phyloP scores from a whole-genome alignment of 768 basidiomycete species.

The Naganishia onofrii region DNA sequence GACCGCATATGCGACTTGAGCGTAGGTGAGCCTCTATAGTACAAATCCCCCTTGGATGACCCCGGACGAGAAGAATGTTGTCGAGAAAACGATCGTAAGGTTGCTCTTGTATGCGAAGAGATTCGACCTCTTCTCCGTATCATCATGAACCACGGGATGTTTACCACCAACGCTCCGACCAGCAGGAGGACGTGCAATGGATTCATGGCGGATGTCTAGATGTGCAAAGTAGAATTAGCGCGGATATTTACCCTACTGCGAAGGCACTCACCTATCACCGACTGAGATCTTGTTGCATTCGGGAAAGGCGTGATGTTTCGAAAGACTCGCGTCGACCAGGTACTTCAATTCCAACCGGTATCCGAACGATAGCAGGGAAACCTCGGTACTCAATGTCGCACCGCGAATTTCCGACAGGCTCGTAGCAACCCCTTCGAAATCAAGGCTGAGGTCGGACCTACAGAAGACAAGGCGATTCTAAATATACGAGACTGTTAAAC shows the following conservation, averaged over 20 bases:
- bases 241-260: not conserved
- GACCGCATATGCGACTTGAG: constrained; percentile 13
- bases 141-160: constrained; percentile 21
- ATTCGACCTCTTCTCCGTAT: constrained; percentile 17
- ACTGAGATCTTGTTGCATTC: no score
- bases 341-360: no score
- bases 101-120: not conserved
- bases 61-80: not conserved
- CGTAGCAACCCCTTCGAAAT: no score
- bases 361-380: no score
- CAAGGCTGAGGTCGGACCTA: no score
- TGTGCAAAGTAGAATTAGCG: not conserved
- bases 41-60: not conserved
- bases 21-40: not conserved
- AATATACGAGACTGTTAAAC: no score
- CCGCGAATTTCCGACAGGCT: no score
- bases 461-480: no score
- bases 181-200: not conserved
- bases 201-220: constrained; percentile 15
- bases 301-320: no score
- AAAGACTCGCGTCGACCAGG: no score
- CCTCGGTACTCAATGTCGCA: no score
- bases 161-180: constrained; percentile 3
- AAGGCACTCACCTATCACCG: not conserved
- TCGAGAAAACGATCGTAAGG: not conserved